Evolutionary conservation across 2,329 filamentous ascomycete species (phyloP).

Genomic region (Cladophialophora exuberans): DNA sequence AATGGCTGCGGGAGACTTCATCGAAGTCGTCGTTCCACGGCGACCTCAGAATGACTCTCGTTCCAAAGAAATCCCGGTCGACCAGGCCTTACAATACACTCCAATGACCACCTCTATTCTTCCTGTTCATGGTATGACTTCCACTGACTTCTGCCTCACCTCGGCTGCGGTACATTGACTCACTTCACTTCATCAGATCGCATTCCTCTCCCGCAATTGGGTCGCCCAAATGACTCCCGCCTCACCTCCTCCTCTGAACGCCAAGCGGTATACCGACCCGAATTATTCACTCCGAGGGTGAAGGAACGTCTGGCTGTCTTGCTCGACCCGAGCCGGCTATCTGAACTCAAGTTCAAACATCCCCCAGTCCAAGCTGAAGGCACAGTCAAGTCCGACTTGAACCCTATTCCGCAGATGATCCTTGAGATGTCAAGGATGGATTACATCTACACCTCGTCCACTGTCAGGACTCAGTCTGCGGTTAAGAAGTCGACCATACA

Average conservation of each 20-base stretch:
- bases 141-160: not conserved
- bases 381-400: constrained; percentile 16
- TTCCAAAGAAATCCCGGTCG: constrained; percentile 46
- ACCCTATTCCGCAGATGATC: constrained; percentile 26
- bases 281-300: constrained; percentile 18
- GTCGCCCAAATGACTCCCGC: constrained; percentile 14
- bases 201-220: constrained; percentile 30
- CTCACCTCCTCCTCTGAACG: constrained; percentile 25
- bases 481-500: constrained; percentile 19
- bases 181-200: constrained; percentile 24
- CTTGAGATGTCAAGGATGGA: constrained; percentile 28
- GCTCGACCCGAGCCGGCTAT: constrained; percentile 24
- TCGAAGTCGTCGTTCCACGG: constrained; percentile 45
- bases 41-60: constrained; percentile 11
- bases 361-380: constrained; percentile 17
- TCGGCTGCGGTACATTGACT: constrained; percentile 2
- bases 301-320: constrained; percentile 23
- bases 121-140: constrained; percentile 44
- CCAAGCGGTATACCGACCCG: constrained; percentile 18
- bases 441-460: constrained; percentile 22
- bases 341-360: constrained; percentile 29
- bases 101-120: constrained; percentile 51
- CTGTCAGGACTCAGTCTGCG: not conserved
- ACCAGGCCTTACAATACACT: constrained; percentile 53
- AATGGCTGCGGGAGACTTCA: constrained; percentile 28